Evolutionary conservation across 2,329 filamentous ascomycete genomes (phyloP).

Genomic region (Diaporthe sp.): DNA sequence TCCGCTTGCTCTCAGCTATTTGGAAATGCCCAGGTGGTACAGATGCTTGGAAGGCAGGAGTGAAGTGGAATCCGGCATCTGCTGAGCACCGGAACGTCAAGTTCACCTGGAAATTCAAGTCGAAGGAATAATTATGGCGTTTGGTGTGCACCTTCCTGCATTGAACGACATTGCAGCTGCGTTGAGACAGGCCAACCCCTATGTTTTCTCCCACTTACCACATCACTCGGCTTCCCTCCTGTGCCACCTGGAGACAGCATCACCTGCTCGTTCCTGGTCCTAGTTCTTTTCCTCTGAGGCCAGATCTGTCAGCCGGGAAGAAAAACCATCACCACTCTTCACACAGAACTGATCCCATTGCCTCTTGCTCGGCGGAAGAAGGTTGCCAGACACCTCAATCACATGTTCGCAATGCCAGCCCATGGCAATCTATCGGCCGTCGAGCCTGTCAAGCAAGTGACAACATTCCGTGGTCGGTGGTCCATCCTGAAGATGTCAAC

Average conservation of each 20-base stretch:
- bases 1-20: not conserved
- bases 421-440: not conserved
- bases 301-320: not conserved
- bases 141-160: not conserved
- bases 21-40: not conserved
- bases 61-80: no score
- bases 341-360: not conserved
- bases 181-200: not conserved
- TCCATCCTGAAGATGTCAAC: not conserved
- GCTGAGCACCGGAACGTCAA: not conserved
- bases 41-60: not conserved
- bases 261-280: no score
- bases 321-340: not conserved
- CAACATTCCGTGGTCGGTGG: no score
- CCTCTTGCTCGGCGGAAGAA: no score
- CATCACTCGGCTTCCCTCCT: not conserved
- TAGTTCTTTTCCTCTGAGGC: not conserved
- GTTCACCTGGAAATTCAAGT: not conserved
- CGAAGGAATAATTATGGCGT: not conserved
- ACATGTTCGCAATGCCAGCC: not conserved
- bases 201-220: not conserved
- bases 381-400: not conserved
- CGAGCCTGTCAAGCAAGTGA: constrained; percentile 6
- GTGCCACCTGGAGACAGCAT: not conserved
- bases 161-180: not conserved